Evolutionary conservation across 1,139 yeast genomes (phyloP).

Genomic region (Yamadazyma atlantica): DNA sequence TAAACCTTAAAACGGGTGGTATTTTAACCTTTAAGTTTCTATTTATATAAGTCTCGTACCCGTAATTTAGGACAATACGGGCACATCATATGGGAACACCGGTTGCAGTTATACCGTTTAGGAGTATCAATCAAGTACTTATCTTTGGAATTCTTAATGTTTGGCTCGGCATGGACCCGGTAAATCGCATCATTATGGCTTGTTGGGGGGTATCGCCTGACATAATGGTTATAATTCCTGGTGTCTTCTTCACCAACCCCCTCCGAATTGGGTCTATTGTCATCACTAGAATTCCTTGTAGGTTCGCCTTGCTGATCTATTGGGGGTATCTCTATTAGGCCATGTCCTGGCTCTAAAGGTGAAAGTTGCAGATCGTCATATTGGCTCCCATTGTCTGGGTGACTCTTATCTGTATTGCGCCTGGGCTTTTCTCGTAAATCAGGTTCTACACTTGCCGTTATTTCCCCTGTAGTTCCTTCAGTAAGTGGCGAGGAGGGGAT

Average conservation of each 20-base stretch:
- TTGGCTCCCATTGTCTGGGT: not conserved
- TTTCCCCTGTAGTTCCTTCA: no score
- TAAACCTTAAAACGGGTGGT: no score
- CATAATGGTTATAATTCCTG: no score
- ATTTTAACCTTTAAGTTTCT: not conserved
- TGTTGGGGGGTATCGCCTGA: no score
- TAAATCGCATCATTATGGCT: no score
- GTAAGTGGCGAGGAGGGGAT: not conserved
- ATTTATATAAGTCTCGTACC: slow-evolving; percentile 30
- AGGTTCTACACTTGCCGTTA: not conserved
- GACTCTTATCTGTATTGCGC: not conserved
- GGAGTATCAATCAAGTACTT: slow-evolving; percentile 11
- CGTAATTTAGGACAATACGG: slow-evolving; percentile 51
- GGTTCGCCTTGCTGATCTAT: no score
- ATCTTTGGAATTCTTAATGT: not conserved
- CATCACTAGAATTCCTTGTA: no score
- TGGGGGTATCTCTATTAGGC: no score
- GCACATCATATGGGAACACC: slow-evolving; percentile 56
- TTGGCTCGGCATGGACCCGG: not conserved
- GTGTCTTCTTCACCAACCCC: no score
- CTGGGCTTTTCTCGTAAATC: not conserved
- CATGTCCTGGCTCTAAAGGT: no score
- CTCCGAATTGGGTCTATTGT: no score
- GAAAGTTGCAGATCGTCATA: not conserved
- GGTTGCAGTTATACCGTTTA: slow-evolving; percentile 41